phyloP scores from a whole-genome alignment of 2,329 filamentous ascomycete genomes.

The Domatiomyces globalis region DNA sequence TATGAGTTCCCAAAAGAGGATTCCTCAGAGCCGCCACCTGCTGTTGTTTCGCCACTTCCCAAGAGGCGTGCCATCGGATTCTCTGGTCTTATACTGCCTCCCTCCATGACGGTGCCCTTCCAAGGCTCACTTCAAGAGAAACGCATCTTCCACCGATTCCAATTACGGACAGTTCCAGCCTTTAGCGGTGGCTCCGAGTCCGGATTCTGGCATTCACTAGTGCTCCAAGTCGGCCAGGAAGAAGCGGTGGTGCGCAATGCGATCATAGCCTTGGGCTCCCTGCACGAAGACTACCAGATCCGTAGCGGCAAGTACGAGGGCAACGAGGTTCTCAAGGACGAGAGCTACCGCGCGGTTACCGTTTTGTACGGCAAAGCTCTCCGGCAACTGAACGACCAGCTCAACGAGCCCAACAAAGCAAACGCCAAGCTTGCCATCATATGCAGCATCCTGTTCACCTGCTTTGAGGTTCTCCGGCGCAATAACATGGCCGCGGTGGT shows the following conservation, averaged over 20 bases:
- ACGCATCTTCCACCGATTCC: conserved; percentile 50
- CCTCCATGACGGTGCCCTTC: conserved; percentile 26
- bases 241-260: conserved; percentile 50
- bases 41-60: conserved; percentile 7
- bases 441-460: conserved; percentile 51
- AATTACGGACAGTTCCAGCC: conserved; percentile 46
- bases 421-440: conserved; percentile 45
- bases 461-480: conserved; percentile 39
- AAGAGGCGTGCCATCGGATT: conserved; percentile 1
- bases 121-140: conserved; percentile 39
- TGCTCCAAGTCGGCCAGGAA: conserved; percentile 49
- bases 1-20: conserved; percentile 33
- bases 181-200: conserved; percentile 55
- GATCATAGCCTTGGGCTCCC: conserved; percentile 50
- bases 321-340: conserved; percentile 37
- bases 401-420: conserved; percentile 29
- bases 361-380: conserved; percentile 46
- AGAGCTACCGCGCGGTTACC: conserved; percentile 34
- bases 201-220: conserved; percentile 49
- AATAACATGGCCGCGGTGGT: conserved; percentile 20
- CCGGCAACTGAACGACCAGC: conserved; percentile 35
- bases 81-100: conserved; percentile 12
- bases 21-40: conserved; percentile 4
- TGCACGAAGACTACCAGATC: conserved; percentile 40
- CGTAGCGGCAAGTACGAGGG: conserved; percentile 15